Base-by-base conservation (phyloP, 805 yeast species). In the Lipomyces yamadae region DNA sequence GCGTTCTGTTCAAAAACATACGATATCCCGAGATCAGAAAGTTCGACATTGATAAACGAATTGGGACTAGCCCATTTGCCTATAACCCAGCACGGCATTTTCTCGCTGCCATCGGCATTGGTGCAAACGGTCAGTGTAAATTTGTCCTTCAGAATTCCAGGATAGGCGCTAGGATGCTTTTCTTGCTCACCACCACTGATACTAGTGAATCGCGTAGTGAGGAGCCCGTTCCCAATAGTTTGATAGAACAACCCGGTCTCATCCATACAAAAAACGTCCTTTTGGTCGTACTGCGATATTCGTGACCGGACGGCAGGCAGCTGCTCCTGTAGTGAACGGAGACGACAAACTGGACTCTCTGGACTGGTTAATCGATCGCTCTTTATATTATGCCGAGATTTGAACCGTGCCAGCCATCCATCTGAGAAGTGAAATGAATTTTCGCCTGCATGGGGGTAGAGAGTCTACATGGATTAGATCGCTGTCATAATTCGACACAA, bases 371-470 rank as follows among this genome's bases (percentile, higher is more conserved):
- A 45, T 42, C 61, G 61, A 33, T 37, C 48, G 53, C 48, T 56
- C 33, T 64, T 56, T 45, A 66, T 63, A 7, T 56, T 58, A 54
- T 68, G 71, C 3, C 71, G 63, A 18, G 53, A 33, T 50, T 66
- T 67, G 62, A 68, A 68, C 24, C 71, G 60, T 15, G 67, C 62
- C 24, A 68, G 60, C 71, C 71, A 68, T 29, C 71, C 71, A 55
- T 68, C 71, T 4, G 71, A 68, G 53, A 68, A 68, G 55, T 65
- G 67, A 34, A 68, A 62, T 29, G 68, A 61, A 50, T 58, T 60
- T 15, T 63, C 65, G 29, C 60, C 50, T 2, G 66, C 61, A n/a
- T 48, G 32, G 3, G 66, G 69, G 45, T 67, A 67, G 30, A 67
- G 63, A 24, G 62, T 56, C 62, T 62, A 39, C 29, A 57, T 18